Evolutionary conservation across 768 basidiomycete genomes (phyloP).

Genomic region (Rhizopogon vulgaris): DNA sequence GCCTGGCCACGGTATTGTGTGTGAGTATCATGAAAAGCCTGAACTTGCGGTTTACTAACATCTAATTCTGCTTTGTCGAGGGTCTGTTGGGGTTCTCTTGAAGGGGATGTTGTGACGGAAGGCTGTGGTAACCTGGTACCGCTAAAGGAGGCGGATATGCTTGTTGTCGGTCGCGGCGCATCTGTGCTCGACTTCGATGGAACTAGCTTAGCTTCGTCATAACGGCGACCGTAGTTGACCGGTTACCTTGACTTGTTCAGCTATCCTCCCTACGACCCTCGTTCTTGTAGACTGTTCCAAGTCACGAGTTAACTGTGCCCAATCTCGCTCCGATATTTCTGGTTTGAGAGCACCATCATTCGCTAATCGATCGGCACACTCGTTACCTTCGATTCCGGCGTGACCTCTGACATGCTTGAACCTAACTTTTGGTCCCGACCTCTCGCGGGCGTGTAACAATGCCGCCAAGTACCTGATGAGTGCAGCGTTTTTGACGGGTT

Average conservation of each 20-base stretch:
- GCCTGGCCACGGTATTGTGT: slow-evolving; percentile 2
- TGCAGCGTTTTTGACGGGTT: slow-evolving; percentile 63
- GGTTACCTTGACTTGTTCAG: not conserved
- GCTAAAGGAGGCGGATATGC: not conserved
- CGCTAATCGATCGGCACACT: slow-evolving; percentile 76
- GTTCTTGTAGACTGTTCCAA: not conserved
- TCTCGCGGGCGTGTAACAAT: slow-evolving; percentile 49
- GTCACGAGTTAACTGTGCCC: slow-evolving; percentile 29
- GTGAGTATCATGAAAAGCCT: not conserved
- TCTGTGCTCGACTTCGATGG: not conserved
- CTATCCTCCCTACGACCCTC: no score
- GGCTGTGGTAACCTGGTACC: not conserved
- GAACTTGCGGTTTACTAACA: slow-evolving; percentile 6
- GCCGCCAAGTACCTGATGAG: slow-evolving; percentile 68
- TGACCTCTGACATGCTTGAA: slow-evolving; percentile 80
- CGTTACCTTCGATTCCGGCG: slow-evolving; percentile 73
- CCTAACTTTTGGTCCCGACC: slow-evolving; percentile 46
- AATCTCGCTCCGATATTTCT: slow-evolving; percentile 47
- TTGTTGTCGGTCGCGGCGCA: not conserved
- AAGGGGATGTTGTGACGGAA: not conserved
- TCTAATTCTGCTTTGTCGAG: slow-evolving; percentile 16
- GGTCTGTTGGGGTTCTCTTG: not conserved
- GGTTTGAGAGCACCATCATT: slow-evolving; percentile 46
- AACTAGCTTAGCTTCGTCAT: not conserved
- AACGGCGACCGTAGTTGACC: not conserved